Evolutionary conservation across 1,284 basidiomycete genomes (phyloP).

Genomic region (Trametes versicolor): DNA sequence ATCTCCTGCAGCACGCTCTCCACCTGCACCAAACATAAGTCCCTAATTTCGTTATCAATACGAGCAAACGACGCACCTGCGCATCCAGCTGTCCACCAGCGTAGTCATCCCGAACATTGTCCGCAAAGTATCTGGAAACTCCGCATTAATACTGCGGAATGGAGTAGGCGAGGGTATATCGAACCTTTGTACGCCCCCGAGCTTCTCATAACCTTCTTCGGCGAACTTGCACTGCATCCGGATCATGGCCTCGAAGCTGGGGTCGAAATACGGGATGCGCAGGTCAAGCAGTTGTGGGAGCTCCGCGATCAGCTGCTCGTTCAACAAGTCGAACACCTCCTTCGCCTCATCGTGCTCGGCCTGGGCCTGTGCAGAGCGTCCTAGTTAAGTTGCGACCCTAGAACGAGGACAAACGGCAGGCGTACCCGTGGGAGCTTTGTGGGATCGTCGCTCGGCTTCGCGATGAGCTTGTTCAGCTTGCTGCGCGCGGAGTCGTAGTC

Average conservation of each 20-base stretch:
- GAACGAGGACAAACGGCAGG: slow-evolving; percentile 16
- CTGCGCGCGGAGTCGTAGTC: slow-evolving; percentile 96
- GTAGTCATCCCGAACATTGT: slow-evolving; percentile 94
- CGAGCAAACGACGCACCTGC: slow-evolving; percentile 62
- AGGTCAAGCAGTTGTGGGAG: slow-evolving; percentile 94
- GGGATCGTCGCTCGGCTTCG: slow-evolving; percentile 95
- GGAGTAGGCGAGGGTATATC: background rate
- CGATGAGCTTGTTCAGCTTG: slow-evolving; percentile 88
- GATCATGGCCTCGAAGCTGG: slow-evolving; percentile 99
- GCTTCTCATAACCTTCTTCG: slow-evolving; percentile 98
- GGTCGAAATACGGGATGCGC: slow-evolving; percentile 97
- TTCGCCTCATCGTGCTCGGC: slow-evolving; percentile 95
- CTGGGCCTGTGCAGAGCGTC: slow-evolving; percentile 70
- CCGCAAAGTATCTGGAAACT: slow-evolving; percentile 81
- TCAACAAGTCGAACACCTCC: slow-evolving; percentile 93
- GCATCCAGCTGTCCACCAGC: slow-evolving; percentile 96
- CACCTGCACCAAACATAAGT: slow-evolving; percentile 54
- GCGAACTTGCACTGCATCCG: slow-evolving; percentile 97
- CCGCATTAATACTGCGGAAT: slow-evolving; percentile 6
- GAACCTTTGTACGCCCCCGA: slow-evolving; percentile 93
- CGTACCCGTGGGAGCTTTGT: slow-evolving; percentile 87
- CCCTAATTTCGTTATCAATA: background rate
- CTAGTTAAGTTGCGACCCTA: background rate
- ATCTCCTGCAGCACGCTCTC: slow-evolving; percentile 96
- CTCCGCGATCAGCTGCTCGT: slow-evolving; percentile 91